Evolutionary conservation across 139 green algal species (phyloP).

Genomic region (Tetraselmis striata): DNA sequence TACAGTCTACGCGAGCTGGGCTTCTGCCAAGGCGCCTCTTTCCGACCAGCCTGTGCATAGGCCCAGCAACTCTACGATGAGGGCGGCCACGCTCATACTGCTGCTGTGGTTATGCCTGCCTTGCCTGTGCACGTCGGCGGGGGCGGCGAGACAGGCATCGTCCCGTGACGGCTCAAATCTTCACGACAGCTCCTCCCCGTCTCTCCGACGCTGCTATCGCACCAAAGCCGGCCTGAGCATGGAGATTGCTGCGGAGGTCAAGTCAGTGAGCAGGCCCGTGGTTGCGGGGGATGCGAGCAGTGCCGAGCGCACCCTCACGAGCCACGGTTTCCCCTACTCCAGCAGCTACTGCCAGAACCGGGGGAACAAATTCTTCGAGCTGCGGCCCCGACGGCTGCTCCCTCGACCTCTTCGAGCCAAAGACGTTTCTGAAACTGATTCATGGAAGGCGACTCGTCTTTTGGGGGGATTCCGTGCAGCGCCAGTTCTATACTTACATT

Average conservation of each 20-base stretch:
- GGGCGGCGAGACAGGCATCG: no score
- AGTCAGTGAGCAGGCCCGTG: background rate
- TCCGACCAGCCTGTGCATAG: no score
- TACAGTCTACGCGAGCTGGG: no score
- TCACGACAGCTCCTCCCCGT: no score
- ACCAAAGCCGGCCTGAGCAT: background rate
- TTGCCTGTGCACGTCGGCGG: no score
- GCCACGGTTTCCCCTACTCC: background rate
- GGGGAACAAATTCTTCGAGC: background rate
- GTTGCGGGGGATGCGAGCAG: background rate
- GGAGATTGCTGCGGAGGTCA: background rate
- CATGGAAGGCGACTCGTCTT: background rate
- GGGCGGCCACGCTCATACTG: no score
- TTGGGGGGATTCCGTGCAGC: background rate
- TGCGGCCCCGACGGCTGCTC: background rate
- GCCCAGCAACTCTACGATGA: no score
- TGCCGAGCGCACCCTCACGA: background rate
- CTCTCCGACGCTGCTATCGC: background rate
- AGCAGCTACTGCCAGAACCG: background rate
- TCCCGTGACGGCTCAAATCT: no score
- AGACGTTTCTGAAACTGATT: background rate
- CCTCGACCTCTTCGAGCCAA: background rate
- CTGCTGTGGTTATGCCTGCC: no score
- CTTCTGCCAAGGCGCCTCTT: no score
- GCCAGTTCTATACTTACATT: background rate